These are phyloP conservation scores for Rhizopogon sp. DNA, from an alignment of 768 basidiomycete genomes.

Conservation along the genomic window DNA sequence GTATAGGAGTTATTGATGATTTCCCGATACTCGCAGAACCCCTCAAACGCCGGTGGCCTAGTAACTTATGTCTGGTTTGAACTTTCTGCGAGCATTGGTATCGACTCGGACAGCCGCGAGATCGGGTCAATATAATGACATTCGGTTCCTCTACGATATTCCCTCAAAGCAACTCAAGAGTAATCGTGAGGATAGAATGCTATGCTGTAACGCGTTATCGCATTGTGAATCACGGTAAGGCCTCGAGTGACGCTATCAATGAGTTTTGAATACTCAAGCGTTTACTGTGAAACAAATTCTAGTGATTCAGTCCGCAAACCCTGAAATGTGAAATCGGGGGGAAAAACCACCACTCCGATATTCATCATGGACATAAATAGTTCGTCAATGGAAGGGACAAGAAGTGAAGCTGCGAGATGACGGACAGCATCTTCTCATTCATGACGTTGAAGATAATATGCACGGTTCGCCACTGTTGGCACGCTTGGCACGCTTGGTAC, in stretches of 20 bases:
- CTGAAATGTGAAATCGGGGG: background rate
- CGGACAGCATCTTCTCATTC: background rate
- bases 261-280: background rate
- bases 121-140: background rate
- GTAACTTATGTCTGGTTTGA: background rate
- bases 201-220: background rate
- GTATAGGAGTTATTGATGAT: background rate
- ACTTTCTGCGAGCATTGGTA: no score
- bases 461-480: background rate
- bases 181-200: background rate
- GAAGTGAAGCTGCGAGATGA: background rate
- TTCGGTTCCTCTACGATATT: background rate
- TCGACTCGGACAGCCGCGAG: no score
- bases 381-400: no score
- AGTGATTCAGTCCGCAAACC: background rate
- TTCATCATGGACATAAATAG: background rate
- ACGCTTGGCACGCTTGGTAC: background rate
- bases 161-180: background rate
- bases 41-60: no score
- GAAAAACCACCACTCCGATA: background rate
- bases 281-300: background rate
- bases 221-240: background rate
- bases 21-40: background rate
- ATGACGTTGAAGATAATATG: background rate
- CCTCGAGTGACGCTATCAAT: background rate